These are phyloP conservation scores for Boletellus emodensis DNA, from an alignment of 768 basidiomycete species.

Conservation along the genomic window DNA sequence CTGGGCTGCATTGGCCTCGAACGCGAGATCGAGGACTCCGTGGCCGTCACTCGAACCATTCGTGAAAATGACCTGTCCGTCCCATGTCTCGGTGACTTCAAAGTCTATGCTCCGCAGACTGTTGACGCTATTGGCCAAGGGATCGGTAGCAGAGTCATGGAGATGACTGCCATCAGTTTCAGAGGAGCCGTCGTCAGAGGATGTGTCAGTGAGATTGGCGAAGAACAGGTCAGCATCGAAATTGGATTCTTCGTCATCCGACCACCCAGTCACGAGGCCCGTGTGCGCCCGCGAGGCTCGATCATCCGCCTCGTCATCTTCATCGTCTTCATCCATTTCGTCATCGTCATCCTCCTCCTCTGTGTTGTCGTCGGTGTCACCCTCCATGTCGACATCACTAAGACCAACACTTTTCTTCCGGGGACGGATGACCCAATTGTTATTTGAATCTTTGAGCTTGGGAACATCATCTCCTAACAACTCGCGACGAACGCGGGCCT, in stretches of 20 bases:
- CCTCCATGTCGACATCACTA: conserved; percentile 62
- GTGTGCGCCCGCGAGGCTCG: conserved; percentile 42
- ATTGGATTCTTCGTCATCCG: conserved; percentile 69
- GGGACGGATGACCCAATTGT: conserved; percentile 67
- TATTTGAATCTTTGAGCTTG: conserved; percentile 38
- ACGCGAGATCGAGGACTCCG: conserved; percentile 62
- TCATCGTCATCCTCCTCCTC: conserved; percentile 53
- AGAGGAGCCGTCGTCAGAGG: conserved; percentile 32
- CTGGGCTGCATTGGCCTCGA: conserved; percentile 58
- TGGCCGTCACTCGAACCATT: conserved; percentile 51
- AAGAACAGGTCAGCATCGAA: conserved; percentile 87
- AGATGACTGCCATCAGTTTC: conserved; percentile 47
- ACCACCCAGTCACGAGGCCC: conserved; percentile 74
- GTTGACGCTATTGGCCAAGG: conserved; percentile 23
- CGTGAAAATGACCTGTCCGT: conserved; percentile 71
- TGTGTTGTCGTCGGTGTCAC: conserved; percentile 53
- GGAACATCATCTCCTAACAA: conserved; percentile 51
- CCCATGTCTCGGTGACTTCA: conserved; percentile 69
- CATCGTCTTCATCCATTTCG: conserved; percentile 37
- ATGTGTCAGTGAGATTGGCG: conserved; percentile 64
- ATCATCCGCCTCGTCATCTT: conserved; percentile 47
- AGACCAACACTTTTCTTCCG: conserved; percentile 66
- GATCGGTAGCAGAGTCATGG: conserved; percentile 30
- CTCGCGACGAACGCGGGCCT: conserved; percentile 57
- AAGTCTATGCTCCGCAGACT: conserved; percentile 42